phyloP scores from a whole-genome alignment of 169 alveolate genomes.

The Toxoplasma gondii region DNA sequence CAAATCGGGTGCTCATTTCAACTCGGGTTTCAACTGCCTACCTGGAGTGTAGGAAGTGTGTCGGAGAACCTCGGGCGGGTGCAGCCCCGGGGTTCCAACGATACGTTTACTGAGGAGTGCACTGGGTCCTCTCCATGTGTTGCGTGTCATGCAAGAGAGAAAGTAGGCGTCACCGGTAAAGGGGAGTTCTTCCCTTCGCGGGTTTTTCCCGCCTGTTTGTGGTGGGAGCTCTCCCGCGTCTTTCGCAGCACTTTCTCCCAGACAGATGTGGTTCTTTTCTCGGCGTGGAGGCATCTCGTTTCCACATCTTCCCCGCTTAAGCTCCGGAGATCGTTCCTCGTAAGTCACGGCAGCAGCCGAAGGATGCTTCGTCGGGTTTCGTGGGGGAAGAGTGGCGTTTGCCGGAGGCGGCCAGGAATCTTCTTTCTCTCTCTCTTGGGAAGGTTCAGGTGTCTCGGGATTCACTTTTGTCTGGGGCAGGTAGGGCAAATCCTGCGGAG shows the following conservation, averaged over 20 bases:
- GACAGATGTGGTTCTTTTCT: background rate
- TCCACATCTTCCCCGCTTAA: background rate
- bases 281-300: background rate
- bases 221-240: background rate
- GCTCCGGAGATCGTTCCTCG: background rate
- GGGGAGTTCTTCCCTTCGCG: background rate
- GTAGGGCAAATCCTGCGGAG: too few species aligned
- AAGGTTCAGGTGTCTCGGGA: too few species aligned
- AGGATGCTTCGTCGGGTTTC: too few species aligned
- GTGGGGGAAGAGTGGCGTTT: too few species aligned
- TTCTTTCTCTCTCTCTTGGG: too few species aligned
- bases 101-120: background rate
- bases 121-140: constrained; percentile 20
- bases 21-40: background rate
- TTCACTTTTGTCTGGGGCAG: too few species aligned
- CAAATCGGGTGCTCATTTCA: too few species aligned
- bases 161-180: background rate
- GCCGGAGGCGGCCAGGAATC: too few species aligned
- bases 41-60: background rate
- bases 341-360: background rate
- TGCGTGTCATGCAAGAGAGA: background rate
- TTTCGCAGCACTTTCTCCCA: background rate
- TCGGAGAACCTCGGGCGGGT: constrained; percentile 9
- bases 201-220: background rate
- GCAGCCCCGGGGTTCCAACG: constrained; percentile 37